Evolutionary conservation across 495 filamentous ascomycete species (phyloP).

Genomic region (Talaromyces nanjingensis): DNA sequence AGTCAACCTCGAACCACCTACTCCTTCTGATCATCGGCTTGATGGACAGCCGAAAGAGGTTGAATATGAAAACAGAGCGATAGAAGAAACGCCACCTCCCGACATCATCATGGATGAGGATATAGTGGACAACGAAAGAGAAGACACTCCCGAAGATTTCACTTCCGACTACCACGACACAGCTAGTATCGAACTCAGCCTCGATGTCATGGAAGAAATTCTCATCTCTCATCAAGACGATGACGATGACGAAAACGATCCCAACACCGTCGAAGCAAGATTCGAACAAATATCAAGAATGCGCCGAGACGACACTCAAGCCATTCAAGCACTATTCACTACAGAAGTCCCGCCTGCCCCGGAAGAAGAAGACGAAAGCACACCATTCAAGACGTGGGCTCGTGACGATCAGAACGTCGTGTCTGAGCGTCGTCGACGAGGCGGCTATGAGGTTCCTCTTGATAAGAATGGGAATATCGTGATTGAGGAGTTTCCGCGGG

Average conservation of each 20-base stretch:
- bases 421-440: constrained; percentile 21
- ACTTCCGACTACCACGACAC: constrained; percentile 21
- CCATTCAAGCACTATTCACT: constrained; percentile 1
- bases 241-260: not conserved
- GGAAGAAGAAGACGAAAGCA: constrained; percentile 26
- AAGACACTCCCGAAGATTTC: not conserved
- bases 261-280: not conserved
- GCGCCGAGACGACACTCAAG: not conserved
- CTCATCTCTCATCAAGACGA: not conserved
- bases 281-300: not conserved
- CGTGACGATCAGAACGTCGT: constrained; percentile 29
- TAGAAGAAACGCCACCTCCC: not conserved
- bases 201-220: not conserved
- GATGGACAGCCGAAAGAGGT: not conserved
- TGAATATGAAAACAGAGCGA: not conserved
- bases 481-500: not conserved
- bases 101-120: not conserved
- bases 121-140: not conserved
- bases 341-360: constrained; percentile 4
- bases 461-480: constrained; percentile 5
- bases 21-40: not conserved
- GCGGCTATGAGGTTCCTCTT: constrained; percentile 12
- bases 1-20: not conserved
- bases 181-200: constrained; percentile 36
- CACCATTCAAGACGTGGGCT: constrained; percentile 39